Conservation (phyloP, 768 basidiomycete genomes). For the Suillus occidentalis region DNA sequence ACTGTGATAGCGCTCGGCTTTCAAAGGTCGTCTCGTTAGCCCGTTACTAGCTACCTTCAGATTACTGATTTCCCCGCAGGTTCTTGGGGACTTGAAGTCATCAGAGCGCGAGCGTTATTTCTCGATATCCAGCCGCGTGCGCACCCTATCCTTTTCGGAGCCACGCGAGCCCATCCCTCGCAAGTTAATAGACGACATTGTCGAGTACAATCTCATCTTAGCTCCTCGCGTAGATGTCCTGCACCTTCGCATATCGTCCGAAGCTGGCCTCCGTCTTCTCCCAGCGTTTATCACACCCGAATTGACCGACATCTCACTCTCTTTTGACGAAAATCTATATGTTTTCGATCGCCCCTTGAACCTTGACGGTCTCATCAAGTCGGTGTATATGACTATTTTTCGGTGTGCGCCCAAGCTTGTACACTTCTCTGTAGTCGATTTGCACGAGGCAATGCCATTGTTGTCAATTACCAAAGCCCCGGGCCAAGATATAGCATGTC, state of each 20-base stretch:
- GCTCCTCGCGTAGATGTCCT: slow-evolving; percentile 1
- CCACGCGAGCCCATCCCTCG: background rate
- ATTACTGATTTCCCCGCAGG: background rate
- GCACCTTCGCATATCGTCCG: background rate
- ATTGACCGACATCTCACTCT: background rate
- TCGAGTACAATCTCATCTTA: background rate
- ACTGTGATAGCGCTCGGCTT: background rate
- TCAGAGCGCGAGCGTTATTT: background rate
- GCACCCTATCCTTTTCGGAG: slow-evolving; percentile 3
- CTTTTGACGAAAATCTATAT: background rate
- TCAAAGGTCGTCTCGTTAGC: background rate
- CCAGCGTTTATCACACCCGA: background rate
- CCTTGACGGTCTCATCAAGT: background rate
- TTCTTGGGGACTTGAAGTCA: background rate
- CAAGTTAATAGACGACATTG: background rate
- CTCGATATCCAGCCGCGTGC: slow-evolving; percentile 5
- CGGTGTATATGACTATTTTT: background rate
- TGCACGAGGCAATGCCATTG: background rate
- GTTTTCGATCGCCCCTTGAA: background rate
- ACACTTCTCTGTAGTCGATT: slow-evolving; percentile 3
- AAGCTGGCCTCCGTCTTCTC: slow-evolving; percentile 4
- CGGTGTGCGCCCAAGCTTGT: background rate
- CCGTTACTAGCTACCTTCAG: background rate
- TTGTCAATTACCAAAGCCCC: background rate
- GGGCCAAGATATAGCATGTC: background rate